Base-by-base conservation (phyloP, 352 stramenopile genomes). In the Halophytophthora batemanensis region DNA sequence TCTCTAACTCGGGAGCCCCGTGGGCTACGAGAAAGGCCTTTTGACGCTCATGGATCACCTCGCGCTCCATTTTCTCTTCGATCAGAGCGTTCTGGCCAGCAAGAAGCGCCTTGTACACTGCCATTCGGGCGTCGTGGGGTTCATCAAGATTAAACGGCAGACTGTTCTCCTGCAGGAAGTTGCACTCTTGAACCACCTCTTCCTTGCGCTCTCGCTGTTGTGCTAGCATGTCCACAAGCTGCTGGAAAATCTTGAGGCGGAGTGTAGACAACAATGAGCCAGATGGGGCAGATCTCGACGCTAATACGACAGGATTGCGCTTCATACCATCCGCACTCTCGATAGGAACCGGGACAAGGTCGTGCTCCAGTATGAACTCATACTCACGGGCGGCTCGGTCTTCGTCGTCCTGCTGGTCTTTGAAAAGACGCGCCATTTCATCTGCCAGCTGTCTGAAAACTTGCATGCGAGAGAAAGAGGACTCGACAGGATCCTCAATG, bases 1-100 rank as follows among this genome's bases (percentile, higher is more conserved):
- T 57, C 2, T 45, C 56, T 31, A 71, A 53, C 2, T 19, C 7
- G 15, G 73, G 37, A 10, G 49, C 49, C n/a, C 43, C 57, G 22
- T 84, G 47, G 4, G 50, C 48, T 41, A 63, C 55, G 0, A 80
- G 46, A n/a, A 65, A 71, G 5, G 50, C 61, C 8, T 55, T 61
- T 42, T 82, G 67, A 19, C 59, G 61, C 31, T 59, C 63, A 1
- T 64, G 13, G 15, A 61, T 49, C 6, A 82, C 40, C 33, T 88
- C 71, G 0, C 73, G 61, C 55, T 82, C 58, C 59, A 84, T 65
- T 43, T 81, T 82, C 41, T 86, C 77, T 13, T 88, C 77, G 6
- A 83, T 80, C 28, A 86, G 46, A 8, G 59, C 50, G 37, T 67
- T 69, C 29, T 83, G 77, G 0, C 59, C 61, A 3, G 65, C 56